Conservation (phyloP, 768 basidiomycete species). For the Sarcomyxa edulis region DNA sequence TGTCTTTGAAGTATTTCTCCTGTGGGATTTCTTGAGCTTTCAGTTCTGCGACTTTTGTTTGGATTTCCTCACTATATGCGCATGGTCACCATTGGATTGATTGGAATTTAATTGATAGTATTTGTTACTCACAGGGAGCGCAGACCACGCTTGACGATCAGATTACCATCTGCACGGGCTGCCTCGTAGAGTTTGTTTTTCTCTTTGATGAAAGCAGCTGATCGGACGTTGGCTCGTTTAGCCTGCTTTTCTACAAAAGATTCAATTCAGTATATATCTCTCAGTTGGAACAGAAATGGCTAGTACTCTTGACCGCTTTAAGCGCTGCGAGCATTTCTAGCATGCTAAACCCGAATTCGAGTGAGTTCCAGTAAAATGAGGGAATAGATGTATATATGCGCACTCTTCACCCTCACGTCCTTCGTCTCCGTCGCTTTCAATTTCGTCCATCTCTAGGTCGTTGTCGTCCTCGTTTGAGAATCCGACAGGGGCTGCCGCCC, state of each 20-base stretch:
- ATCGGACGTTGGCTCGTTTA: slow-evolving; percentile 18
- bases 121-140: too few relatives aligned
- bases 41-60: slow-evolving; percentile 18
- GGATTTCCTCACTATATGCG: slow-evolving; percentile 23
- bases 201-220: slow-evolving; percentile 22
- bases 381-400: too few relatives aligned
- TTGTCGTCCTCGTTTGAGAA: not conserved
- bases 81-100: too few relatives aligned
- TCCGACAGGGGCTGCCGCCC: not conserved
- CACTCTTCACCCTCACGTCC: not conserved
- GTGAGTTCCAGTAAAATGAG: not conserved
- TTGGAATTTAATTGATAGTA: too few relatives aligned
- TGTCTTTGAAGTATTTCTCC: slow-evolving; percentile 20
- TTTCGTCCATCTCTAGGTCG: too few relatives aligned
- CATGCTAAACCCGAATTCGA: not conserved
- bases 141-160: too few relatives aligned
- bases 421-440: not conserved
- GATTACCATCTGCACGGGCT: slow-evolving; percentile 24
- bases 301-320: not conserved
- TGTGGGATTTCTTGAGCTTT: slow-evolving; percentile 21
- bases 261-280: not conserved
- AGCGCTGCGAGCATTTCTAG: not conserved
- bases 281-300: not conserved
- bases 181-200: slow-evolving; percentile 27
- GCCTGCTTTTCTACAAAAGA: slow-evolving; percentile 19